phyloP scores from a whole-genome alignment of 2,329 filamentous ascomycete genomes.

The Claviceps sp. region DNA sequence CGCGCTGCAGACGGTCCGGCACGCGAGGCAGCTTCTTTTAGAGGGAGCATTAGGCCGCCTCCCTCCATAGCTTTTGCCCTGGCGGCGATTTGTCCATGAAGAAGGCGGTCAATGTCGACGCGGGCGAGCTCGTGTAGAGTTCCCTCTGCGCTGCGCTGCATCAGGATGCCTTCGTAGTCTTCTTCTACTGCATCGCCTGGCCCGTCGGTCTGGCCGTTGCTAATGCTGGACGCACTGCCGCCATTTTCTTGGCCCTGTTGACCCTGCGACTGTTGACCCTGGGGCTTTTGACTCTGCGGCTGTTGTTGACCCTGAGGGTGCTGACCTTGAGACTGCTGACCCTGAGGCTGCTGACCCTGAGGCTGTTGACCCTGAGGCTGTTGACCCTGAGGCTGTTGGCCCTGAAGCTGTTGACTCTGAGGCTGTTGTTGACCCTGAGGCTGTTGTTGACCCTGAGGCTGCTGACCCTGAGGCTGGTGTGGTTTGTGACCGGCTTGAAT shows the following conservation, averaged over 20 bases:
- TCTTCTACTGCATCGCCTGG: conserved; percentile 41
- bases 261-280: too few species aligned
- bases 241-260: conserved; percentile 13
- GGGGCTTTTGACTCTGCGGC: too few species aligned
- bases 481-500: conserved; percentile 33
- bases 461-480: too few species aligned
- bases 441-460: too few species aligned
- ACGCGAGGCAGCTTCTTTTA: conserved; percentile 39
- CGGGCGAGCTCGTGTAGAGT: conserved; percentile 42
- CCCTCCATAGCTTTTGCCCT: conserved; percentile 58
- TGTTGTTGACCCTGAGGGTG: too few species aligned
- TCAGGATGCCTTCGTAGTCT: conserved; percentile 45
- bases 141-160: conserved; percentile 40
- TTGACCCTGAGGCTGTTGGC: too few species aligned
- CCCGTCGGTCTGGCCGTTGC: conserved; percentile 59
- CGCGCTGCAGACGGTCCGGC: conserved; percentile 3
- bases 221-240: conserved; percentile 10
- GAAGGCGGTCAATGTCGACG: conserved; percentile 52
- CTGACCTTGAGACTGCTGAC: too few species aligned
- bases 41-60: conserved; percentile 61
- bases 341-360: too few species aligned
- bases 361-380: too few species aligned
- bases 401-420: too few species aligned
- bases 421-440: too few species aligned
- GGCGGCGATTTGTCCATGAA: conserved; percentile 54